phyloP scores from a whole-genome alignment of 164 flowering plant species.

The Tetracentron sinense region DNA sequence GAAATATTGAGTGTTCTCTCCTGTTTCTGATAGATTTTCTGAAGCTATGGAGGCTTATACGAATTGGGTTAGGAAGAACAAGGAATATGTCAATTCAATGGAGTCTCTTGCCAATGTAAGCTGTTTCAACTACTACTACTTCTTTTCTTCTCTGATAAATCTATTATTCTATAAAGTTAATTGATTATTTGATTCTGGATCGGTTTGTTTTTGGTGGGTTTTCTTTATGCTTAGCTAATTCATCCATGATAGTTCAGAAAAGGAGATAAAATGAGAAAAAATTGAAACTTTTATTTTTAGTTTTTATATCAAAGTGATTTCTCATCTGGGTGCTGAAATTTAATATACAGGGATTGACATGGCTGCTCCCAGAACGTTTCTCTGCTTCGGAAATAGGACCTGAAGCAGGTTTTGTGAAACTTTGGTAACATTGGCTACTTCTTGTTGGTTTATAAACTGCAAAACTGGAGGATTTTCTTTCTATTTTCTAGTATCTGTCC shows the following conservation, averaged over 20 bases:
- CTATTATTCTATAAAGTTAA: background rate
- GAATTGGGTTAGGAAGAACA: conserved; percentile 84
- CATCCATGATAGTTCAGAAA: background rate
- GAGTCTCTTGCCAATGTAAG: conserved; percentile 95
- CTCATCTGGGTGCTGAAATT: conserved; percentile 5
- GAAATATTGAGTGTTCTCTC: background rate
- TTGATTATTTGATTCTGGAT: background rate
- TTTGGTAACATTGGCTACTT: conserved; percentile 81
- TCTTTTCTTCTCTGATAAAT: background rate
- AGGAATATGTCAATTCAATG: conserved; percentile 78
- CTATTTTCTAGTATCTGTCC: background rate
- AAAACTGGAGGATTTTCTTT: background rate
- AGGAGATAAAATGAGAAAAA: background rate
- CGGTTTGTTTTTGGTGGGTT: background rate
- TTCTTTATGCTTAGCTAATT: background rate
- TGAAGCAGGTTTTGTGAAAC: conserved; percentile 98
- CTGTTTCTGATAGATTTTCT: background rate
- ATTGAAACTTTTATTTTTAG: background rate
- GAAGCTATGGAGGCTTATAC: conserved; percentile 79
- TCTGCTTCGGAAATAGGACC: conserved; percentile 90
- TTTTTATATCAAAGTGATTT: background rate
- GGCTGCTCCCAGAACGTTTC: conserved; percentile 95
- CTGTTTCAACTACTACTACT: background rate
- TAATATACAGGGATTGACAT: conserved; percentile 76
- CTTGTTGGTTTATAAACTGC: conserved; percentile 18